Evolutionary conservation across 2,329 filamentous ascomycete species (phyloP).

Genomic region (Aspergillus costaricaensis): DNA sequence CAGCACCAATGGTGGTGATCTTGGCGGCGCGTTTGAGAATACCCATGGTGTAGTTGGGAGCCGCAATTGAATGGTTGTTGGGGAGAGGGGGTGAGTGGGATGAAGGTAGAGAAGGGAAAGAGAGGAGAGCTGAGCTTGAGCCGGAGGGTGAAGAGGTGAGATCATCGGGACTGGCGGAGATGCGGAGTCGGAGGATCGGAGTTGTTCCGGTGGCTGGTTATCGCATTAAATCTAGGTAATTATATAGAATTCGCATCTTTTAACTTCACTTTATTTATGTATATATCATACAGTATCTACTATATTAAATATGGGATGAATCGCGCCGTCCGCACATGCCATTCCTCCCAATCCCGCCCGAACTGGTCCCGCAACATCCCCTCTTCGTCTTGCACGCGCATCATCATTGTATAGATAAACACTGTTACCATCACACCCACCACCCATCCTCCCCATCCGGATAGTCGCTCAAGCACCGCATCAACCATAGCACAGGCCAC

Average conservation of each 20-base stretch:
- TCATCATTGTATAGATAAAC: slow-evolving; percentile 17
- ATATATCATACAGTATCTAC: background rate
- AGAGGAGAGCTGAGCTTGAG: slow-evolving; percentile 2
- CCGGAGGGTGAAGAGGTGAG: background rate
- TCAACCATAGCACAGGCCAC: slow-evolving; percentile 38
- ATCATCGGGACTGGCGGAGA: background rate
- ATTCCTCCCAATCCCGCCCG: slow-evolving; percentile 52
- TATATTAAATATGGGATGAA: slow-evolving; percentile 49
- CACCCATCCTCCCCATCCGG: slow-evolving; percentile 18
- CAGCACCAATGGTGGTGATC: slow-evolving; percentile 49
- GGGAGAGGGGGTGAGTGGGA: background rate
- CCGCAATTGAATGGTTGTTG: no score
- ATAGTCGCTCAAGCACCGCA: slow-evolving; percentile 3
- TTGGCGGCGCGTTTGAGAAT: slow-evolving; percentile 48
- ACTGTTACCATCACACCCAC: background rate
- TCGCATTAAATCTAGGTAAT: no score
- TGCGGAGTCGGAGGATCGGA: background rate
- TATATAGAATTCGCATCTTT: no score
- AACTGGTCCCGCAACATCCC: slow-evolving; percentile 52
- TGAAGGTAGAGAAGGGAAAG: slow-evolving; percentile 2
- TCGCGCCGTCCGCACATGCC: slow-evolving; percentile 51
- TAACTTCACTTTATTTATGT: no score
- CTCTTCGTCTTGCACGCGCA: slow-evolving; percentile 54
- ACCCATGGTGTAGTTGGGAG: slow-evolving; percentile 49
- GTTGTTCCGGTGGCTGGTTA: slow-evolving; percentile 1